Evolutionary conservation across 495 filamentous ascomycete genomes (phyloP), one percentile per base, ranked within the genome.

Genomic region (Xylaria sp.): DNA sequence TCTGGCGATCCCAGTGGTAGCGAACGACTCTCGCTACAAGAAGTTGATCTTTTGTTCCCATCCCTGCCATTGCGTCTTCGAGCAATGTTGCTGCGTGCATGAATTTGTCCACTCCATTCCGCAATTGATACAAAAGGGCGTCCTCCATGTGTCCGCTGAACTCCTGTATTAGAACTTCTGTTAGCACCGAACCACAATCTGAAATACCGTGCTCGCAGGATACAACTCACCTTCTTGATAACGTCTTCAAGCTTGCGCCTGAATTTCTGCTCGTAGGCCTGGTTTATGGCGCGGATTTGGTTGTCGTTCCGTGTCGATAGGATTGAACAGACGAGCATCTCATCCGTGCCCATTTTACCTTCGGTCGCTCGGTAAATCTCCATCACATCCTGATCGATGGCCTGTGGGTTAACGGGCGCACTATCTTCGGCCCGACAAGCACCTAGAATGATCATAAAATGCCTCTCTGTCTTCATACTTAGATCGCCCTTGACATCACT

Each of bases 101-200:
- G 29, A 92, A 92, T 62, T 91, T 91, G 75, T 98, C 93, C 14
- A 88, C 81, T 6, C 92, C 96, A 0, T 88, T 85, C n/a, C 87
- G 87, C 5, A 97, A 82, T 80, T 97, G 93, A 65, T 88, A 88
- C 50, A 94, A 79, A n/a, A 97, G 81, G 0, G 93, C 94, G 33
- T 92, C 87, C 80, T 95, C 88, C 93, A 98, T 97, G 75, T 98
- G 95, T 0, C 95, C 95, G 0, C 90, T 91, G 81, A 97, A 97
- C 76, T 96, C 90, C 82, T 88, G 57, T 48, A 24, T 44, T 31
- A 48, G n/a, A 14, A 68, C 67, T 68, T 50, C 24, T 15, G 44
- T 59, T 7, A 61, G 65, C 58, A 53, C 12, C 17, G 33, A 9
- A 48, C n/a, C 55, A 50, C 5, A 17, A 31, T 44, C 24, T 26